Percentiles rank a stretch among this genome's conserved stretches.
Evolutionary conservation across 495 filamentous ascomycete species (phyloP).

Genomic region (Tuber brumale): DNA sequence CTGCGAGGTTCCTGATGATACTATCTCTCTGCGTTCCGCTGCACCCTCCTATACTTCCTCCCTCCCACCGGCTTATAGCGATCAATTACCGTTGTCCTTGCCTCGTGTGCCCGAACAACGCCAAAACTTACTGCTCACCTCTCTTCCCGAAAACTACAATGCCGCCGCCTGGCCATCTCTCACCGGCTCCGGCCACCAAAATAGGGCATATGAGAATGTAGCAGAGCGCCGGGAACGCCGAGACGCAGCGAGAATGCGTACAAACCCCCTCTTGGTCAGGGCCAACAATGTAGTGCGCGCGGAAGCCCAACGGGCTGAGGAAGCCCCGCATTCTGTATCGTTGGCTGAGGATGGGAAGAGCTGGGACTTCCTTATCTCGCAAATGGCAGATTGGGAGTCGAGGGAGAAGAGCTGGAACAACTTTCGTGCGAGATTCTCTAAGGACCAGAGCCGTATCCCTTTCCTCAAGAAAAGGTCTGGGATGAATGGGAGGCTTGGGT

Average conservation of each 20-base stretch:
- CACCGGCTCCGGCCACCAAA: conserved; percentile 26
- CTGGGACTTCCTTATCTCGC: conserved; percentile 42
- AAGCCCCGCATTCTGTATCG: not conserved
- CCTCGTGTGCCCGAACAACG: conserved; percentile 12
- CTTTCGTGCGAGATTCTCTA: conserved; percentile 40
- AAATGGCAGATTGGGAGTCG: conserved; percentile 49
- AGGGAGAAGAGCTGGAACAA: conserved; percentile 48
- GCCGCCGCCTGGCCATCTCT: conserved; percentile 32
- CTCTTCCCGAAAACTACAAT: conserved; percentile 19
- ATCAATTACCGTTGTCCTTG: not conserved
- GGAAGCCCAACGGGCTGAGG: not conserved
- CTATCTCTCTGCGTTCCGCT: conserved; percentile 30
- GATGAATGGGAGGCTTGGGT: conserved; percentile 3
- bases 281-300: not conserved
- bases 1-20: conserved; percentile 15
- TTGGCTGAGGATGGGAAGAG: conserved; percentile 23
- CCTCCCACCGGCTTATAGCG: conserved; percentile 24
- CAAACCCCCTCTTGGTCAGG: conserved; percentile 19
- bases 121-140: conserved; percentile 25
- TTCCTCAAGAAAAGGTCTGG: conserved; percentile 9
- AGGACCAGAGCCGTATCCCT: conserved; percentile 2
- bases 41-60: conserved; percentile 37
- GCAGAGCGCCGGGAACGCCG: conserved; percentile 29
- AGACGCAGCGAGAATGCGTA: conserved; percentile 43
- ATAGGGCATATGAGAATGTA: conserved; percentile 35